Conservation (phyloP, 768 basidiomycete genomes). For the Leccinum sublutescens region DNA sequence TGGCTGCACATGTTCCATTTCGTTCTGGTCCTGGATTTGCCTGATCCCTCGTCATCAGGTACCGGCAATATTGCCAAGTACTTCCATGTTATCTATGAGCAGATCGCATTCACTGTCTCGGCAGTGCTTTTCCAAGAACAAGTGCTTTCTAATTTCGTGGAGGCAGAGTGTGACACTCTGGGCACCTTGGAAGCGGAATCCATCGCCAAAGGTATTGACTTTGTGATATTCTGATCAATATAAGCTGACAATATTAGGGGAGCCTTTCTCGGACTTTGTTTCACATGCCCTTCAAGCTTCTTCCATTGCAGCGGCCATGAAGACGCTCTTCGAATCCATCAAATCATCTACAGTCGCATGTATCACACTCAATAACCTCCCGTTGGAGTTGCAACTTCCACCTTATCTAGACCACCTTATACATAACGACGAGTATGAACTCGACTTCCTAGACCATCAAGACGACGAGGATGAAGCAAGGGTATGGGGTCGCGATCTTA, state of each 20-base stretch:
- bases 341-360: constrained; percentile 75
- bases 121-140: constrained; percentile 94
- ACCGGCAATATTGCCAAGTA: constrained; percentile 76
- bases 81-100: constrained; percentile 85
- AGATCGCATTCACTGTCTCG: constrained; percentile 85
- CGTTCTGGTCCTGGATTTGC: constrained; percentile 82
- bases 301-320: constrained; percentile 78
- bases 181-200: constrained; percentile 69
- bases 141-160: constrained; percentile 82
- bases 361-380: constrained; percentile 73
- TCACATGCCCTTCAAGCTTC: constrained; percentile 60
- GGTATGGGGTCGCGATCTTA: constrained; percentile 67
- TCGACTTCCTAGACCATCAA: constrained; percentile 47
- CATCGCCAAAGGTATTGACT: constrained; percentile 63
- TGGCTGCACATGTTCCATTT: constrained; percentile 83
- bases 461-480: constrained; percentile 52
- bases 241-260: constrained; percentile 41
- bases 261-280: constrained; percentile 56
- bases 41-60: constrained; percentile 84
- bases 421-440: constrained; percentile 58
- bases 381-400: constrained; percentile 84
- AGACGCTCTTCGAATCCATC: constrained; percentile 74
- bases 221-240: not conserved
- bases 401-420: constrained; percentile 73
- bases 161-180: constrained; percentile 72